Evolutionary conservation across 2,329 filamentous ascomycete genomes (phyloP).

Genomic region (Claviceps sp.): DNA sequence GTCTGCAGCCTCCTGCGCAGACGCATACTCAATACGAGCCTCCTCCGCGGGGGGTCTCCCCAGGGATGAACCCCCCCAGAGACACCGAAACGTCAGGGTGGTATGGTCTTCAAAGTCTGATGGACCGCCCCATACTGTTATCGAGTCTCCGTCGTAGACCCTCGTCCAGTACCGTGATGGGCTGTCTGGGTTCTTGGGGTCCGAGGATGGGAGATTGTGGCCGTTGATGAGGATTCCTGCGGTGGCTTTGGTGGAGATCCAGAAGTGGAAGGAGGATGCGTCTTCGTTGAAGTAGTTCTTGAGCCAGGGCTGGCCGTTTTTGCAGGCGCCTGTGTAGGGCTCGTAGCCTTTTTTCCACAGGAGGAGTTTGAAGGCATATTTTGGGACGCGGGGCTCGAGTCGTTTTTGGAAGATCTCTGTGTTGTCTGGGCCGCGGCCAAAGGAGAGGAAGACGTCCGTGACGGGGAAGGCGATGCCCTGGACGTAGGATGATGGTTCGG

Average conservation of each 20-base stretch:
- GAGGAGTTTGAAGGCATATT: conserved; percentile 66
- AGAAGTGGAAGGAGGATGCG: conserved; percentile 50
- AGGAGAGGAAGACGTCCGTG: conserved; percentile 55
- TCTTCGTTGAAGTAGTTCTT: conserved; percentile 18
- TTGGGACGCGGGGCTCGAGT: conserved; percentile 61
- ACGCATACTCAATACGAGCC: conserved; percentile 20
- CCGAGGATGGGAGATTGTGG: conserved; percentile 44
- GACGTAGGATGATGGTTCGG: conserved; percentile 51
- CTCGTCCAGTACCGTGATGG: conserved; percentile 51
- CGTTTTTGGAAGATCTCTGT: conserved; percentile 51
- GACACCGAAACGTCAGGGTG: conserved; percentile 38
- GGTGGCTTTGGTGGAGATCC: conserved; percentile 67
- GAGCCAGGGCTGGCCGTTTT: conserved; percentile 37
- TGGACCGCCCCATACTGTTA: conserved; percentile 52
- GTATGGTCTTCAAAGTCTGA: conserved; percentile 26
- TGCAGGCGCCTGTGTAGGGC: conserved; percentile 36
- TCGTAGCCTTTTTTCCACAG: conserved; percentile 61
- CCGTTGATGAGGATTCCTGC: conserved; percentile 67
- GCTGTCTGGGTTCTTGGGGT: conserved; percentile 37
- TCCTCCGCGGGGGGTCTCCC: conserved; percentile 19
- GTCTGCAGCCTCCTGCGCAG: conserved; percentile 25
- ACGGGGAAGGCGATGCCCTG: conserved; percentile 51
- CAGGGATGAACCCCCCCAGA: conserved; percentile 40
- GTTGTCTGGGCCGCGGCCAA: conserved; percentile 60
- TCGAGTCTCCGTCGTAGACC: conserved; percentile 62